A percentile compares a stretch with the other conserved stretches of the same genome.
Conservation (phyloP, 2,329 filamentous ascomycete species). For the Ophiosphaerella herpotricha region DNA sequence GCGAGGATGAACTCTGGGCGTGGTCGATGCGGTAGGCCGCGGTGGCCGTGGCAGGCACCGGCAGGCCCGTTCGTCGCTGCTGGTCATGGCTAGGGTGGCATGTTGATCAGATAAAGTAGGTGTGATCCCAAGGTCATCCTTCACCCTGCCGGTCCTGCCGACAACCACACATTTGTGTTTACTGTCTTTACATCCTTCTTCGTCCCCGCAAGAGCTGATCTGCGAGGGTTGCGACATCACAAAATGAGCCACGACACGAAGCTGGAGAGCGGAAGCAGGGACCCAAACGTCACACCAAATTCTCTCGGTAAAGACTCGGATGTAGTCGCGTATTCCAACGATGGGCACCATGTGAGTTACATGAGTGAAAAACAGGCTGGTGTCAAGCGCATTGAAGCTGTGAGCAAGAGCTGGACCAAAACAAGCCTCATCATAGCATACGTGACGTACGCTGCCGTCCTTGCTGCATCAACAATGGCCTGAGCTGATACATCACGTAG, state of each 20-base stretch:
- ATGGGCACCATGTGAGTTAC: conserved; percentile 12
- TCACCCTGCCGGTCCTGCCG: not conserved
- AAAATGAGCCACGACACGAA: conserved; percentile 16
- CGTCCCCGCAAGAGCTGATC: too few species aligned
- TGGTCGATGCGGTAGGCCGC: too few species aligned
- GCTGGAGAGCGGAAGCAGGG: not conserved
- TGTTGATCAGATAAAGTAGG: conserved; percentile 4
- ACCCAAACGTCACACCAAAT: conserved; percentile 3
- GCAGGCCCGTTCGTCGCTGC: not conserved
- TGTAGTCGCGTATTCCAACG: not conserved
- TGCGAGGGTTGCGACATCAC: too few species aligned
- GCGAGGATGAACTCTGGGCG: too few species aligned
- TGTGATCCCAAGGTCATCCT: not conserved
- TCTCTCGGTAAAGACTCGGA: conserved; percentile 11
- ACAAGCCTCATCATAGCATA: conserved; percentile 54
- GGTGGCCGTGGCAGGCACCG: not conserved
- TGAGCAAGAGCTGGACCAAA: conserved; percentile 56
- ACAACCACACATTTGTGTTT: not conserved
- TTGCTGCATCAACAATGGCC: not conserved
- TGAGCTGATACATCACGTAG: conserved; percentile 23
- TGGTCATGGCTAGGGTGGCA: not conserved
- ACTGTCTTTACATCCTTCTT: not conserved
- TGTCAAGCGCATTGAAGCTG: conserved; percentile 55
- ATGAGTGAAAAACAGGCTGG: conserved; percentile 47
- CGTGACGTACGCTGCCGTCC: conserved; percentile 35